These are phyloP conservation scores for Trichocladium antarcticum DNA, from an alignment of 495 filamentous ascomycete genomes.

Conservation along the genomic window DNA sequence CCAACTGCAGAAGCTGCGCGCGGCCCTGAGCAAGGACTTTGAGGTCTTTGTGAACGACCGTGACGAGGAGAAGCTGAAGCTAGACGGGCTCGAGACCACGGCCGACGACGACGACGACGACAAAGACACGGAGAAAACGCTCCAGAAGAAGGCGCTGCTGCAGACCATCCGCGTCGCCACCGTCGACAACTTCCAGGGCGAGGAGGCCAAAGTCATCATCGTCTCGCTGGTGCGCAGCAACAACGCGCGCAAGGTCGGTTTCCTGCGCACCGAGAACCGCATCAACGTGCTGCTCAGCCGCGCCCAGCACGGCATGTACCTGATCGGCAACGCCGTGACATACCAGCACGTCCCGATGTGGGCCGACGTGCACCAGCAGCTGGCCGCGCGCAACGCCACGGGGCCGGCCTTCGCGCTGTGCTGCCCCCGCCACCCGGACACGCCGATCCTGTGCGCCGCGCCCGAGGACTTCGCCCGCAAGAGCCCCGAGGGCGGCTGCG, in stretches of 20 bases:
- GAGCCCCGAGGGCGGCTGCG: conserved; percentile 65
- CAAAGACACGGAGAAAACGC: not conserved
- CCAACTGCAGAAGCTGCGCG: conserved; percentile 53
- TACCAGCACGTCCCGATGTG: conserved; percentile 55
- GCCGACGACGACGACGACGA: conserved; percentile 2
- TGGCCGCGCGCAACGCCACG: conserved; percentile 40
- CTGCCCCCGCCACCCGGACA: conserved; percentile 59
- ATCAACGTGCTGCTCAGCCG: conserved; percentile 72
- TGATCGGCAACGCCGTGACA: conserved; percentile 61
- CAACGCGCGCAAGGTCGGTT: conserved; percentile 49
- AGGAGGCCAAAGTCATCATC: conserved; percentile 72
- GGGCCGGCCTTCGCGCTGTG: conserved; percentile 45
- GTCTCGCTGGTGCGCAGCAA: conserved; percentile 77
- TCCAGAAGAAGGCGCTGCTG: conserved; percentile 42
- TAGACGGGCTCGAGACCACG: conserved; percentile 30
- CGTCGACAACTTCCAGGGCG: conserved; percentile 79
- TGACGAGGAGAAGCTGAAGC: conserved; percentile 51
- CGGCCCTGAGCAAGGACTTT: conserved; percentile 39
- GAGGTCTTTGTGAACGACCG: conserved; percentile 56
- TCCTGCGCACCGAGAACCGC: conserved; percentile 61
- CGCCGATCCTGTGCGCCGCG: conserved; percentile 41
- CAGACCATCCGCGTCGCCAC: conserved; percentile 61
- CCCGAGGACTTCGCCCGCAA: conserved; percentile 52
- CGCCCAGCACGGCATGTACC: conserved; percentile 74
- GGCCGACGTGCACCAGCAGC: conserved; percentile 48